Percentiles rank a stretch among this genome's conserved stretches.
Conservation (phyloP, 768 basidiomycete species). For the Mycena filopes region DNA sequence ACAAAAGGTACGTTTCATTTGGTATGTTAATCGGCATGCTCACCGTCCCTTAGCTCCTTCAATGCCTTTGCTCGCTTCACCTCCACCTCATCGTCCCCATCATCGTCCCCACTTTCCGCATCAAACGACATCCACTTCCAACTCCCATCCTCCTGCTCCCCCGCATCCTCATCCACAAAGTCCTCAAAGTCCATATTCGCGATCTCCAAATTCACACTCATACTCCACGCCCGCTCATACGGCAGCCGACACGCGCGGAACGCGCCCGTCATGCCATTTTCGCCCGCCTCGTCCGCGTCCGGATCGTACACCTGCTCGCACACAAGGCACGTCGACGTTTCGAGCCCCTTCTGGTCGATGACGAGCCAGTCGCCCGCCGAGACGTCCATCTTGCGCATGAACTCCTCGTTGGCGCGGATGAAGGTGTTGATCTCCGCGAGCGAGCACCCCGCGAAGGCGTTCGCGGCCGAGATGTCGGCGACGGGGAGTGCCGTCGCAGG, state of each 20-base stretch:
- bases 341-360: slow-evolving; percentile 26
- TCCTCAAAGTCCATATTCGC: slow-evolving; percentile 22
- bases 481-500: slow-evolving; percentile 5
- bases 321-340: slow-evolving; percentile 27
- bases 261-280: background rate
- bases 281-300: background rate
- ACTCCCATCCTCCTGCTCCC: slow-evolving; percentile 14
- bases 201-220: slow-evolving; percentile 12
- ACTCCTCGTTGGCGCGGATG: slow-evolving; percentile 7
- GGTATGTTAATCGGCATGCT: background rate
- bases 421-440: slow-evolving; percentile 14
- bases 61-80: background rate
- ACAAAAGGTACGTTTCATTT: too few species aligned
- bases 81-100: background rate
- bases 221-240: slow-evolving; percentile 14
- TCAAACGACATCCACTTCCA: slow-evolving; percentile 20
- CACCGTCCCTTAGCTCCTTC: slow-evolving; percentile 4
- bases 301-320: slow-evolving; percentile 17
- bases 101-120: background rate
- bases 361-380: slow-evolving; percentile 14
- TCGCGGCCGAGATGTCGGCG: background rate
- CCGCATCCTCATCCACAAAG: slow-evolving; percentile 19
- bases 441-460: slow-evolving; percentile 22
- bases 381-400: background rate
- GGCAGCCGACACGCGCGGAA: slow-evolving; percentile 18